A percentile compares a stretch with the other conserved stretches of the same genome.
Conservation (phyloP, 1,284 basidiomycete species). For the Heterobasidion occidentale region DNA sequence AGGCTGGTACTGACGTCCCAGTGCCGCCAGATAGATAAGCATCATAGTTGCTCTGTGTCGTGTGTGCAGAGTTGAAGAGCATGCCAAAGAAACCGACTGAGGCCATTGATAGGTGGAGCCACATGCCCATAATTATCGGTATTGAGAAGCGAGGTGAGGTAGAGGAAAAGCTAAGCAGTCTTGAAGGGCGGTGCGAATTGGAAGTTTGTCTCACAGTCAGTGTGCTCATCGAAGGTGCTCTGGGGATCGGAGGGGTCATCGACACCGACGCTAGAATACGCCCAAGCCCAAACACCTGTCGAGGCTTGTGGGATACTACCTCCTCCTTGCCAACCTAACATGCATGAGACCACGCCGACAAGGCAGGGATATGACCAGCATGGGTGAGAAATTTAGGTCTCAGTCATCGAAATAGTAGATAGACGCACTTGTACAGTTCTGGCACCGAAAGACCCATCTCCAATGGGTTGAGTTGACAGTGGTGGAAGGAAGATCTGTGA, state of each 20-base stretch:
- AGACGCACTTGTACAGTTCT: constrained; percentile 25
- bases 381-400: neutral
- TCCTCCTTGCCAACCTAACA: constrained; percentile 18
- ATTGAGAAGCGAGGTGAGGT: neutral
- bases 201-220: constrained; percentile 28
- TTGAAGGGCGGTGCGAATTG: neutral
- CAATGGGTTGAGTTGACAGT: constrained; percentile 25
- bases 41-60: constrained; percentile 31
- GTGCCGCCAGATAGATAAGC: constrained; percentile 43
- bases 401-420: neutral
- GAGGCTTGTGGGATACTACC: constrained; percentile 31
- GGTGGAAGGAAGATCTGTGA: constrained; percentile 22
- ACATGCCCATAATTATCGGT: neutral
- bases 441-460: constrained; percentile 27
- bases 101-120: neutral
- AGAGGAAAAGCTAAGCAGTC: neutral
- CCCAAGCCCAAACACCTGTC: constrained; percentile 46
- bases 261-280: constrained; percentile 28
- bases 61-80: constrained; percentile 38
- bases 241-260: constrained; percentile 28
- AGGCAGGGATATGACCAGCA: neutral
- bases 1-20: constrained; percentile 16
- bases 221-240: constrained; percentile 34
- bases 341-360: neutral
- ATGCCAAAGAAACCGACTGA: constrained; percentile 54